phyloP scores from a whole-genome alignment of 2,329 filamentous ascomycete species.

The Curvularia hawaiiensis region DNA sequence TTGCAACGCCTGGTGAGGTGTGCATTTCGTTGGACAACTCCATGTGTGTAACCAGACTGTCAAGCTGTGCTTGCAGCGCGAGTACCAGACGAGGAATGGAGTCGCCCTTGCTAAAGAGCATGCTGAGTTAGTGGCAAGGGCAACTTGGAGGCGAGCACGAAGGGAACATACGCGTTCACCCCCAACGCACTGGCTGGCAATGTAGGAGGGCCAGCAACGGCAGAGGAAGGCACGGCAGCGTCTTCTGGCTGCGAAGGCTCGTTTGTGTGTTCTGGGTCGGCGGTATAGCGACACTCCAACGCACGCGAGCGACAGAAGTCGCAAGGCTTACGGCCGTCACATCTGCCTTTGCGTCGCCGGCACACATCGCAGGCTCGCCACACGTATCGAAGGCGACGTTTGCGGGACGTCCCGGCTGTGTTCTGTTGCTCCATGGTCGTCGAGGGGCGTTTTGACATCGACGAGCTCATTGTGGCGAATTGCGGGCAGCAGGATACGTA shows the following conservation, averaged over 20 bases:
- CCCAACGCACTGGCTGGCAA: not conserved
- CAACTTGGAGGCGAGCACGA: not conserved
- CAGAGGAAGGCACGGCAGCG: not conserved
- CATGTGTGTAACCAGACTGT: not conserved
- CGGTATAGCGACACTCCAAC: conserved; percentile 1
- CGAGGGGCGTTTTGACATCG: not conserved
- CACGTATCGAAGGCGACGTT: conserved; percentile 3
- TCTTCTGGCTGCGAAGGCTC: conserved; percentile 1
- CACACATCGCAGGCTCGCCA: conserved; percentile 3
- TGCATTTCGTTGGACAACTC: conserved; percentile 1
- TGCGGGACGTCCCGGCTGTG: not conserved
- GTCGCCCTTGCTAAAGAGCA: not conserved
- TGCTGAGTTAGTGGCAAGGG: conserved; percentile 1
- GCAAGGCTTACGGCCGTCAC: not conserved
- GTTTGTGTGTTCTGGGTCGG: not conserved
- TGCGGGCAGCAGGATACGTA: not conserved
- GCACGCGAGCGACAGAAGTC: conserved; percentile 1
- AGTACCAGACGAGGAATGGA: not conserved
- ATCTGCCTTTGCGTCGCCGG: conserved; percentile 1
- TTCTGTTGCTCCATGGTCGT: not conserved
- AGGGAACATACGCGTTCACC: conserved; percentile 1
- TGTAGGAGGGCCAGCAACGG: not conserved
- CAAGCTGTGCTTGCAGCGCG: not conserved
- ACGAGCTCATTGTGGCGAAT: not conserved
- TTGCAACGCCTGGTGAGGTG: not conserved